Conservation (phyloP, 148 eudicot species). For the Mesembryanthemum crystallinum region DNA sequence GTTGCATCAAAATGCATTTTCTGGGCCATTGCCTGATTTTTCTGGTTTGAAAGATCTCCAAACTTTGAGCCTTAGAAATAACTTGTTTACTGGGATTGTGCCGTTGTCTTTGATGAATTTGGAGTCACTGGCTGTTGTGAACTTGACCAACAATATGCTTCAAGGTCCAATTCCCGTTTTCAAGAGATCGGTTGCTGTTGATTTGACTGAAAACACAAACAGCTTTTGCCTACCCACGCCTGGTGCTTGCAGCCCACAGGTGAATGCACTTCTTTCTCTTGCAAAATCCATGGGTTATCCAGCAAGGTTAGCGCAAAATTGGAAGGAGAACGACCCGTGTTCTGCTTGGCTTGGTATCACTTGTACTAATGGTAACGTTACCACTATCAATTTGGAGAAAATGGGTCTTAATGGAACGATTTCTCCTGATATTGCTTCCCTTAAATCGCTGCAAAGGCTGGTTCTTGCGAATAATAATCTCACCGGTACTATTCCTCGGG, state of each 20-base stretch:
- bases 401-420: constrained; percentile 74
- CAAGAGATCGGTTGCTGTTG: constrained; percentile 54
- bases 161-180: constrained; percentile 90
- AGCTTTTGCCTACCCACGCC: constrained; percentile 74
- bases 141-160: constrained; percentile 81
- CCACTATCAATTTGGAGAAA: constrained; percentile 69
- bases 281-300: constrained; percentile 69
- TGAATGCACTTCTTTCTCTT: constrained; percentile 52
- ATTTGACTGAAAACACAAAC: constrained; percentile 47
- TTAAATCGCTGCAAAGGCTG: constrained; percentile 72
- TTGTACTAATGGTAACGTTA: constrained; percentile 69
- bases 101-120: constrained; percentile 60
- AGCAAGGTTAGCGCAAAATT: constrained; percentile 57
- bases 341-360: constrained; percentile 76
- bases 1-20: constrained; percentile 76
- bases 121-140: constrained; percentile 61
- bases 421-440: constrained; percentile 61
- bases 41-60: constrained; percentile 57
- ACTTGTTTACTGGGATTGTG: constrained; percentile 71
- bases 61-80: constrained; percentile 66
- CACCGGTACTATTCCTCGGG: constrained; percentile 72
- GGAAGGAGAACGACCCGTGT: constrained; percentile 92
- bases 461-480: constrained; percentile 78
- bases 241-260: constrained; percentile 72
- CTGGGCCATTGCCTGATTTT: constrained; percentile 88